A percentile compares a stretch with the other conserved stretches of the same genome.
Evolutionary conservation across 306 rosid genomes (phyloP).

Genomic region (Carpinus viminea): DNA sequence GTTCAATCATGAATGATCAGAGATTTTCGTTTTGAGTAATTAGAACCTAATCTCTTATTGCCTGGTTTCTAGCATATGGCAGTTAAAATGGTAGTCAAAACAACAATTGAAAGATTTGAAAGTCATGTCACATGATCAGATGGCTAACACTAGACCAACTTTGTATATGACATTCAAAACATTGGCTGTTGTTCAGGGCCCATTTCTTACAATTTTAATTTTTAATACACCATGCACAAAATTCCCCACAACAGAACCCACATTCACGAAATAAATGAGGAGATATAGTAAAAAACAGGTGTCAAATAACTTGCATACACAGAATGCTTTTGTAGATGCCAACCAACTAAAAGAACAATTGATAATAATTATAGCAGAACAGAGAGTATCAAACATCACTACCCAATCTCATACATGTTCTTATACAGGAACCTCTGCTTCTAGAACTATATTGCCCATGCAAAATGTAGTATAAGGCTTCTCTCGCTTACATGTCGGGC

Average conservation of each 20-base stretch:
- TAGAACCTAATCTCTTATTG: not conserved
- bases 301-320: not conserved
- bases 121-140: not conserved
- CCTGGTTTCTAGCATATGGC: not conserved
- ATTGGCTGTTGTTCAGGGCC: not conserved
- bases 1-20: not conserved
- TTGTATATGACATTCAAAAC: not conserved
- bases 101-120: not conserved
- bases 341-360: not conserved
- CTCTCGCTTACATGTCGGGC: not conserved
- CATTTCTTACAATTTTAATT: not conserved
- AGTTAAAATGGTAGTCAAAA: not conserved
- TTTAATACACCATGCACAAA: not conserved
- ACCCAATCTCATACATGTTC: not conserved
- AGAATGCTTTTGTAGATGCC: not conserved
- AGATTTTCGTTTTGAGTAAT: not conserved
- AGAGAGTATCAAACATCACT: not conserved
- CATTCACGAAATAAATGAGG: not conserved
- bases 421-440: not conserved
- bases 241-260: not conserved
- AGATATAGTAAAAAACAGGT: not conserved
- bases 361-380: not conserved
- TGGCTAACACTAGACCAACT: not conserved
- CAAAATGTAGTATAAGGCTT: not conserved
- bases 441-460: not conserved